Evolutionary conservation across 2,329 filamentous ascomycete genomes (phyloP).

Genomic region (Fonsecaea multimorphosa): DNA sequence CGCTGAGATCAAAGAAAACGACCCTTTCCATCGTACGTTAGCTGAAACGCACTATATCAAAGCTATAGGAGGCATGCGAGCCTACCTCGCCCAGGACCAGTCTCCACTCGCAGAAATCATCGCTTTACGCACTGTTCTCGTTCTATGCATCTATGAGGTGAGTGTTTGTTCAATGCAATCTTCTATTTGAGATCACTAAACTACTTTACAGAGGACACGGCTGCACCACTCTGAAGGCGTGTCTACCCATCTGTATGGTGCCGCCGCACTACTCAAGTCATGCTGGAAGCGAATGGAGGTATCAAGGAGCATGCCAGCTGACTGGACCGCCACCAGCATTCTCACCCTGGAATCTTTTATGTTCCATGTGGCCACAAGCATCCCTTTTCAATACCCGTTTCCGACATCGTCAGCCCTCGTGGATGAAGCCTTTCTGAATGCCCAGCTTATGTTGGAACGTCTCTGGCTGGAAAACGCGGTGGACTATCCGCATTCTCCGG

Average conservation of each 20-base stretch:
- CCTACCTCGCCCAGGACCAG: conserved; percentile 2
- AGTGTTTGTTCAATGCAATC: background rate
- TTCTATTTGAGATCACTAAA: background rate
- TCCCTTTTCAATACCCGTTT: conserved; percentile 38
- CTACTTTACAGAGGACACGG: conserved; percentile 32
- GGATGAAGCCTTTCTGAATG: conserved; percentile 36
- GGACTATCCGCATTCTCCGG: conserved; percentile 32
- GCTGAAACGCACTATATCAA: conserved; percentile 35
- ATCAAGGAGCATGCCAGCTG: background rate
- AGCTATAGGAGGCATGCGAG: conserved; percentile 13
- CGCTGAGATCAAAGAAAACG: conserved; percentile 35
- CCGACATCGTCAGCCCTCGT: conserved; percentile 18
- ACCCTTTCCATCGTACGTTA: conserved; percentile 22
- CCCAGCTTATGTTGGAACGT: conserved; percentile 23
- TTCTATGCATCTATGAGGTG: conserved; percentile 42
- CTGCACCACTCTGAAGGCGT: conserved; percentile 34
- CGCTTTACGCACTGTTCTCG: conserved; percentile 34
- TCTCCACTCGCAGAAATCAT: conserved; percentile 25
- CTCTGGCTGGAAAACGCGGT: conserved; percentile 15
- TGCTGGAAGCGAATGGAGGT: conserved; percentile 12
- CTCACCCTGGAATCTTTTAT: conserved; percentile 41
- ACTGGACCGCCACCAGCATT: conserved; percentile 29
- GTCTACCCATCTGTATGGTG: conserved; percentile 38
- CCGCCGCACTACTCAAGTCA: conserved; percentile 38
- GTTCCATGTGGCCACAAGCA: conserved; percentile 41